These are phyloP conservation scores for Reutealis trisperma DNA, from an alignment of 345 rosid species.

Conservation along the genomic window DNA sequence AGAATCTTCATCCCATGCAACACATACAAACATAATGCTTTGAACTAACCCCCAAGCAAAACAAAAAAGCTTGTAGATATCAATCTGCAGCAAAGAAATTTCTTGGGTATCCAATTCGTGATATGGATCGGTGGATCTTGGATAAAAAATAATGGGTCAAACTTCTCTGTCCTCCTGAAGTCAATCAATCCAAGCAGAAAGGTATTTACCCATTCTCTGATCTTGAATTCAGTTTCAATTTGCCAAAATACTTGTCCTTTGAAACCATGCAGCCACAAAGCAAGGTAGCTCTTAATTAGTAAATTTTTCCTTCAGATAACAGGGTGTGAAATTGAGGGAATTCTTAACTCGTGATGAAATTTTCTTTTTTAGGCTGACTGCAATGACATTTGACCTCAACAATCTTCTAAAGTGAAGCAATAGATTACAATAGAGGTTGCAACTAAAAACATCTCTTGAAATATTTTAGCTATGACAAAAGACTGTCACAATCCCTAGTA, in stretches of 20 bases:
- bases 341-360: not conserved
- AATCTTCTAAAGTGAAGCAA: not conserved
- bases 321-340: not conserved
- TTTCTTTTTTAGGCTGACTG: not conserved
- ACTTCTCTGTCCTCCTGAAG: conserved; percentile 44
- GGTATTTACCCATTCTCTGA: conserved; percentile 27
- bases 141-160: conserved; percentile 53
- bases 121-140: conserved; percentile 59
- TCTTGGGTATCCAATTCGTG: conserved; percentile 58
- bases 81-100: conserved; percentile 47
- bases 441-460: not conserved
- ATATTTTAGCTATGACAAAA: not conserved
- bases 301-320: not conserved
- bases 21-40: not conserved
- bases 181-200: conserved; percentile 34
- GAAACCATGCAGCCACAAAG: not conserved
- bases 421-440: not conserved
- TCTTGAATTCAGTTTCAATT: not conserved
- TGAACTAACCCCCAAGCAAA: not conserved
- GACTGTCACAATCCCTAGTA: not conserved
- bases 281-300: not conserved
- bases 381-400: not conserved
- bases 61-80: conserved; percentile 43
- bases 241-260: not conserved
- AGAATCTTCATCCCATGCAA: conserved; percentile 2